Evolutionary conservation across 768 basidiomycete species (phyloP), one percentile per base, ranked within the genome.

Genomic region (Russula abietina): DNA sequence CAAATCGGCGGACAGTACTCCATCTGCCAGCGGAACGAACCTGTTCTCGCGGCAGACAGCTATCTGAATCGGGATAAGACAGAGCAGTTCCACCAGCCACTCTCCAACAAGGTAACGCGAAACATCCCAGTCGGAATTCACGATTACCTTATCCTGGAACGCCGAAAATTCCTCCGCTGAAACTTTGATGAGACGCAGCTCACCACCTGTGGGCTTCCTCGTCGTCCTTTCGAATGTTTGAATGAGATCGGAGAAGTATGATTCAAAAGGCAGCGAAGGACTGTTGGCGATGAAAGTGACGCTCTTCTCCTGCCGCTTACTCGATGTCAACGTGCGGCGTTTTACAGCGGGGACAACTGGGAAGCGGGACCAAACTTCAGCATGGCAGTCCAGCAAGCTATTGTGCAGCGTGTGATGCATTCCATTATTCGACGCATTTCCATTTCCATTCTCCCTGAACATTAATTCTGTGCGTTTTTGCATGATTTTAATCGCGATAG

Each of bases 41-140:
- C 82, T 74, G 65, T 86, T 87, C 52, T 85, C 83, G 16, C 76
- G 75, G 3, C 82, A 80, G 26, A 87, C 68, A 0, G 84, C 85
- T 33, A 86, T 76, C 33, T 87, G 85, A 32, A 86, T 85, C 0
- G 85, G 85, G 49, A 86, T 85, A 33, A 86, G 72, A 60, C 85
- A 86, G 1, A 86, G 64, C 9, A 86, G 69, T 16, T 84, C 81
- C 0, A 82, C 83, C 0, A 86, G 69, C 86, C 86, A 86, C 69
- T 87, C 83, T 39, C 85, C 85, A 0, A 75, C 75, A 17, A 74
- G 73, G 62, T 79, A 80, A 5, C 66, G 65, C 3, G 82, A 82
- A 4, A 74, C 58, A 12, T 70, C 65, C 39, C 55, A 30, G 59
- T 65, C 26, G 69, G 50, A 12, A 11, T 55, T 24, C 10, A 43